Conservation (phyloP, 345 rosid genomes). For the Citrus trifoliata region DNA sequence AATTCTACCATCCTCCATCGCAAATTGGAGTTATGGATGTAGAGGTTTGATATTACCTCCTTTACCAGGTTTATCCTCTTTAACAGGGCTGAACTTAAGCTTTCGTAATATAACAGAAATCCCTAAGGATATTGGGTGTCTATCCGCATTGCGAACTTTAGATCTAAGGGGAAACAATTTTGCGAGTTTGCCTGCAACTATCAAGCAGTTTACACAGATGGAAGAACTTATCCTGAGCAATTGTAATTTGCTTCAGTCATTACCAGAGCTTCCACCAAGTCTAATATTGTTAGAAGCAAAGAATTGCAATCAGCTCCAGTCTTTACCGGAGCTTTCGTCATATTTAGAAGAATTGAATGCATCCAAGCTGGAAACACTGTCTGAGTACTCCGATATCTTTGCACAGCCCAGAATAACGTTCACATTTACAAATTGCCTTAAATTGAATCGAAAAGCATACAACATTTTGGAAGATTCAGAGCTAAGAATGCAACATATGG, state of each 20-base stretch:
- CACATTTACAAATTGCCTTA: not conserved
- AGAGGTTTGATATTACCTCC: not conserved
- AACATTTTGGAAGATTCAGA: not conserved
- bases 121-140: not conserved
- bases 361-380: not conserved
- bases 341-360: not conserved
- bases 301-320: not conserved
- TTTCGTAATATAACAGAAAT: not conserved
- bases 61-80: not conserved
- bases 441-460: not conserved
- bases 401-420: not conserved
- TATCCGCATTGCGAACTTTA: not conserved
- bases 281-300: not conserved
- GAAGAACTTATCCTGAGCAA: not conserved
- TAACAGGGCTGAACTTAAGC: not conserved
- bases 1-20: not conserved
- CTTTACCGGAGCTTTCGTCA: not conserved
- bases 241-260: not conserved
- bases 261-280: not conserved
- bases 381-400: not conserved
- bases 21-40: not conserved
- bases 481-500: not conserved
- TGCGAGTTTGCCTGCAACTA: not conserved
- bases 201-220: not conserved
- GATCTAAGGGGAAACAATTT: not conserved